phyloP scores from a whole-genome alignment of 768 basidiomycete genomes.

The Chalciporus piperatus region DNA sequence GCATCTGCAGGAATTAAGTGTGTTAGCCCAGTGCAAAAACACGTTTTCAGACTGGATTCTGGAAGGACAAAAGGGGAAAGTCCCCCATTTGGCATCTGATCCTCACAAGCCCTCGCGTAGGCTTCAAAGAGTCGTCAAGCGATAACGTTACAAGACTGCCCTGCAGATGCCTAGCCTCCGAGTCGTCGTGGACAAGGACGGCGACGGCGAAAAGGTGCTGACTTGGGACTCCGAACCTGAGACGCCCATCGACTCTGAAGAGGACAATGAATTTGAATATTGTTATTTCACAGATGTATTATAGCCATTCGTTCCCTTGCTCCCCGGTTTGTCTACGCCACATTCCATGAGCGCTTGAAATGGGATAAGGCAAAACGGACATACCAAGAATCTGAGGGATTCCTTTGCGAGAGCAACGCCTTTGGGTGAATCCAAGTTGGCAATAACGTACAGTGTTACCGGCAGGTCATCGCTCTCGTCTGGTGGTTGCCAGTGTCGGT shows the following conservation, averaged over 20 bases:
- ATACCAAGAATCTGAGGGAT: slow-evolving; percentile 63
- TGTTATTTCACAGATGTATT: slow-evolving; percentile 16
- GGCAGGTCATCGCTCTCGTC: slow-evolving; percentile 25
- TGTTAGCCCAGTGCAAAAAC: too few relatives aligned
- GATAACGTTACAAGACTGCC: too few relatives aligned
- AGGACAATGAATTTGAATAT: slow-evolving; percentile 27
- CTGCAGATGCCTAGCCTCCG: too few relatives aligned
- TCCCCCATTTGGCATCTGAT: too few relatives aligned
- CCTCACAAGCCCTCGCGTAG: too few relatives aligned
- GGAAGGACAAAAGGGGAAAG: too few relatives aligned
- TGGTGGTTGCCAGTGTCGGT: slow-evolving; percentile 1
- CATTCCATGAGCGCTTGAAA: not conserved
- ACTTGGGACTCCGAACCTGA: slow-evolving; percentile 26
- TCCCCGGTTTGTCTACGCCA: slow-evolving; percentile 41
- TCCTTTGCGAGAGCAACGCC: slow-evolving; percentile 63
- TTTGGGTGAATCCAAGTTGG: slow-evolving; percentile 67
- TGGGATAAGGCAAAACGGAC: slow-evolving; percentile 16
- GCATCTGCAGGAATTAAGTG: too few relatives aligned
- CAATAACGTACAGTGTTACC: slow-evolving; percentile 62
- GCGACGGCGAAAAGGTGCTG: slow-evolving; percentile 8
- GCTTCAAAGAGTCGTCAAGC: too few relatives aligned
- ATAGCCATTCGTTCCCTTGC: slow-evolving; percentile 1
- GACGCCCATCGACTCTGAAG: slow-evolving; percentile 16
- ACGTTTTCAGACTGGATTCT: too few relatives aligned
- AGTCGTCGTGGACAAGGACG: not conserved